Evolutionary conservation across 352 stramenopile species (phyloP), one percentile per base, ranked within the genome.

Genomic region (Paralagenidium karlingii): DNA sequence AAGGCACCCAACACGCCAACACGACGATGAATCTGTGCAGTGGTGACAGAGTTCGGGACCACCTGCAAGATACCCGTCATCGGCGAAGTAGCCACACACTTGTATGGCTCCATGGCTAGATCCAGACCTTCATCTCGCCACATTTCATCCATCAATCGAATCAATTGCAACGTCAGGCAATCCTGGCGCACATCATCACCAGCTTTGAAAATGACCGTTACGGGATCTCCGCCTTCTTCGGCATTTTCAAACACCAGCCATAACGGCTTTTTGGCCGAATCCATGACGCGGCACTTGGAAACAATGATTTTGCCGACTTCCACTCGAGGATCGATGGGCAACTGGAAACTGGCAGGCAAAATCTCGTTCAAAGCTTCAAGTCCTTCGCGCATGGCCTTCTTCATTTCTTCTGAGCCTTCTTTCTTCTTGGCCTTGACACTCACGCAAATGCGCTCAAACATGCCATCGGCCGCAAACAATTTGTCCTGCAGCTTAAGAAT

Each of bases 141-240:
- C 60, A 97, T 85, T 36, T 82, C 60, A 41, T 96, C 82, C 85
- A 97, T 96, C 19, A 96, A 40, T 38, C 82, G 73, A 32, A 97
- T 82, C 30, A 97, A 38, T 57, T 96, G 82, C 28, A 96, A 62
- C 19, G 86, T 95, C 41, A 97, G 54, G 43, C 94, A 92, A 59
- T 97, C 91, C 53, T 97, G 91, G n/a, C 90, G 82, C 18, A 97
- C 68, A 46, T 97, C 90, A 41, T 97, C 90, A 19, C 90, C 90
- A 13, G 78, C 68, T 68, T 97, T 97, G 54, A 96, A 96, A 48
- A 97, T 94, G 5, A 96, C 74, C 1, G 68, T 78, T 8, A 92
- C 68, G 8, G 74, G 64, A 34, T 86, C 71, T 3, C 77, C 77
- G 18, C 75, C 65, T 47, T 92, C 70, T 51, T 66, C 76, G 5